phyloP scores from a whole-genome alignment of 176 grass and related monocot genomes.

The Triticum urartu region DNA sequence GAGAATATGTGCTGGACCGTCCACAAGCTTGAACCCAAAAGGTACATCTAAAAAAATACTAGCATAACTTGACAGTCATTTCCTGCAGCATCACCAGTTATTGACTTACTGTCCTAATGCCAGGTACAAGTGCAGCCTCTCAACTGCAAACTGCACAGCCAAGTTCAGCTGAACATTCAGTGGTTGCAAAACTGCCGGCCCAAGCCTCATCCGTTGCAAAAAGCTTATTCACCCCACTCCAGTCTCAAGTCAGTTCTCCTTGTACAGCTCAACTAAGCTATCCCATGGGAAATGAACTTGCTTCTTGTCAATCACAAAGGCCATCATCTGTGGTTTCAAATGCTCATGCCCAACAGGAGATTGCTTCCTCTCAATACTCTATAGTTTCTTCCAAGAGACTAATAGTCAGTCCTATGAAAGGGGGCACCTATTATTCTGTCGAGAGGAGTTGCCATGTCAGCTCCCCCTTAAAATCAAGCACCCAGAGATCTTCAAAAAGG shows the following conservation, averaged over 20 bases:
- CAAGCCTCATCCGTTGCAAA: slow-evolving; percentile 63
- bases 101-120: not conserved
- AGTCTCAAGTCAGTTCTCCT: slow-evolving; percentile 39
- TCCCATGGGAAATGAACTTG: not conserved
- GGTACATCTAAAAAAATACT: not conserved
- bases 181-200: slow-evolving; percentile 15
- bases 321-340: slow-evolving; percentile 5
- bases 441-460: slow-evolving; percentile 85
- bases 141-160: slow-evolving; percentile 11
- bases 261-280: slow-evolving; percentile 39
- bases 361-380: slow-evolving; percentile 57
- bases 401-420: slow-evolving; percentile 84
- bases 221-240: slow-evolving; percentile 49
- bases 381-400: slow-evolving; percentile 81
- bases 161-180: slow-evolving; percentile 22
- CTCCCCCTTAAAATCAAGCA: slow-evolving; percentile 62
- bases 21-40: slow-evolving; percentile 13
- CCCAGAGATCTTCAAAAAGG: slow-evolving; percentile 55
- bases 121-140: slow-evolving; percentile 43
- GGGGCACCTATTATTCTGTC: slow-evolving; percentile 62
- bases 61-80: not conserved
- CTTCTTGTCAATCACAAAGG: slow-evolving; percentile 19
- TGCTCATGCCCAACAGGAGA: slow-evolving; percentile 22
- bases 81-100: not conserved
- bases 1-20: slow-evolving; percentile 26